Base-by-base conservation (phyloP, 2,329 filamentous ascomycete genomes). In the Pezicula radicicola region DNA sequence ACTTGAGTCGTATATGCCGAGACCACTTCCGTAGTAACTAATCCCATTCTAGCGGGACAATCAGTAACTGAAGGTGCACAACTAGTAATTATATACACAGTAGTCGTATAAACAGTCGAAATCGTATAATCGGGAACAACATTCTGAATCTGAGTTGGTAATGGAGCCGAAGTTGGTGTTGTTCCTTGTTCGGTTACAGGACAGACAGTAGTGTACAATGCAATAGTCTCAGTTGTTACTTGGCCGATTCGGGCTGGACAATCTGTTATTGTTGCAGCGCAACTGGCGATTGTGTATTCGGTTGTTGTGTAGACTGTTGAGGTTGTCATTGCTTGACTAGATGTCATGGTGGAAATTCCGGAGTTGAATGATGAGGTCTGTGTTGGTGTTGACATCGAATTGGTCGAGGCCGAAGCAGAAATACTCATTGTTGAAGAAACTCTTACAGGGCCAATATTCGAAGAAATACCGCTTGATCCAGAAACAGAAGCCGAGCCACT, bases 1-100 rank as follows among this genome's bases (percentile, higher is more conserved):
- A 66, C 55, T 18, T 66, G 66, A 58, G 66, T 68, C 4, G 64
- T 68, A 28, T 61, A 64, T 47, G 64, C 45, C 30, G 55, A 53
- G 40, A 66, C 57, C 19, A 52, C 57, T 33, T 60, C 61, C 2
- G 59, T 63, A 28, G 55, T 61, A 19, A 52, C 49, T 6, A 48
- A 49, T 16, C 55, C 48, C 30, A 52, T 52, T 16, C 42, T 21
- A 28, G 19, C 42, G 7, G 60, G 59, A 47, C 61, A 63, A 21
- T 63, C 51, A 10, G 58, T 58, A 7, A 63, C 56, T 2, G 51
- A 51, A 4, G 51, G 52, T 2, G 61, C 56, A 37, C 61, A 64
- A n/a, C 36, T 43, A 13, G 47, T 53, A 25, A 53, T 37, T 6
- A 50, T 55, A 18, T 49, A 49, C 10, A 50, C 33, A 12, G 9